Base-by-base conservation (phyloP, 2,329 filamentous ascomycete species). In the Metarhizium brunneum region DNA sequence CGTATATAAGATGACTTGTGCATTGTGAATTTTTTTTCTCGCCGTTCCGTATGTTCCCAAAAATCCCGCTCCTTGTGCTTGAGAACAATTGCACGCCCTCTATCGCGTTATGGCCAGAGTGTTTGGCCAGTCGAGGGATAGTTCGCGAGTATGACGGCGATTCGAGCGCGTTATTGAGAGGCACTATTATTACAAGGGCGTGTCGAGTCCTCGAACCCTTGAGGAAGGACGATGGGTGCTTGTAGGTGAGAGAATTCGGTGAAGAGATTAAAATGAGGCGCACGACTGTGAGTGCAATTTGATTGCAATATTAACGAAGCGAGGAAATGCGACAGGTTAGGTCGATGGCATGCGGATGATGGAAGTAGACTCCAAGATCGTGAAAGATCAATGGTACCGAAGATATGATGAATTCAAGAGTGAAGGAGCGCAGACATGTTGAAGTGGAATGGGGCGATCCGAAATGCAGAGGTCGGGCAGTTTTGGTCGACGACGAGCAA, bases 371-470 rank as follows among this genome's bases (percentile, higher is more conserved):
- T 2, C 42, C 42, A 45, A 20, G 32, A 45, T 45, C n/a, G 25
- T 45, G 42, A 2, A 45, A 20, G n/a, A 45, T 45, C n/a, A 25
- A 18, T 20, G 16, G n/a, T 25, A 6, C 5, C 6, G 42, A 45
- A 7, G 42, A 20, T 20, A 45, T 10, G n/a, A 4, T 16, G 11
- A 48, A 11, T n/a, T 48, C 13, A 48, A 20, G 20, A 13, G 11
- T 16, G 45, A 48, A 20, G 13, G 45, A 11, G 25, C 51, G 56
- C 54, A 47, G 50, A 53, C 56, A 57, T 57, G 48, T 55, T 57
- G 56, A 50, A 38, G 52, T 52, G 29, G 18, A 40, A 38, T 48
- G 20, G 8, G 38, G 49, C n/a, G 20, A 13, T 18, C 6, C 42
- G 16, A 18, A 20, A 45, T 45, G 42, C n/a, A 45, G 13, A 40